Base-by-base conservation (phyloP, 257 asterid genomes). In the Thymus quinquecostatus region DNA sequence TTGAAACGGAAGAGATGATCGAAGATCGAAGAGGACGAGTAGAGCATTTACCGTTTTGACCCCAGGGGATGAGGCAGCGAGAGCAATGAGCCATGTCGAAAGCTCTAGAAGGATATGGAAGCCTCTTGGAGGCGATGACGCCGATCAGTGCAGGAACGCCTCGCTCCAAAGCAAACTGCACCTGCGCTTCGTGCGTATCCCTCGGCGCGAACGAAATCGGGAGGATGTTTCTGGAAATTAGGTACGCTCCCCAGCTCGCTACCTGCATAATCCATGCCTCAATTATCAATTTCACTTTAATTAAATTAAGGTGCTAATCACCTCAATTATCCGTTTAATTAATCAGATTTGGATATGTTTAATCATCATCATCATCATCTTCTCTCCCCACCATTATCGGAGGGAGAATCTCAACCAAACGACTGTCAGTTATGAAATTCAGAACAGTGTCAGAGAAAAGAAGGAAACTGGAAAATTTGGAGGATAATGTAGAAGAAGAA, bases 81-180 rank as follows among this genome's bases (percentile, higher is more conserved):
- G 85, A 81, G 11, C 85, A 81, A 58, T 81, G 85, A 58, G 85
- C 82, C 83, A 81, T 71, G 74, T 81, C 85, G 50, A 81, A 81
- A 3, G 79, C 76, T 70, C 83, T 78, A 5, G 85, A 78, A 1
- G 85, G 85, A 9, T 81, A 81, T 0, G 85, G 85, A 51, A 81
- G 85, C 77, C 81, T 78, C 77, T 78, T 78, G 67, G 85, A 81
- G 44, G 82, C 83, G 13, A 81, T 81, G 38, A 81, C 67, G 57
- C 85, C 83, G 9, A 81, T 78, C 74, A 81, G 41, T 0, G 82
- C 81, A 3, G 85, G 85, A 49, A 81, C 83, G 2, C 85, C 85
- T 28, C 83, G 76, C 47, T 81, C 85, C 73, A 81, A 45, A 5
- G 85, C 85, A 11, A 81, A 81, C 13, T 77, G 81, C 54, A 81